Evolutionary conservation across 257 asterid species (phyloP), one percentile per base, ranked within the genome.

Genomic region (Leptodermis oblonga): DNA sequence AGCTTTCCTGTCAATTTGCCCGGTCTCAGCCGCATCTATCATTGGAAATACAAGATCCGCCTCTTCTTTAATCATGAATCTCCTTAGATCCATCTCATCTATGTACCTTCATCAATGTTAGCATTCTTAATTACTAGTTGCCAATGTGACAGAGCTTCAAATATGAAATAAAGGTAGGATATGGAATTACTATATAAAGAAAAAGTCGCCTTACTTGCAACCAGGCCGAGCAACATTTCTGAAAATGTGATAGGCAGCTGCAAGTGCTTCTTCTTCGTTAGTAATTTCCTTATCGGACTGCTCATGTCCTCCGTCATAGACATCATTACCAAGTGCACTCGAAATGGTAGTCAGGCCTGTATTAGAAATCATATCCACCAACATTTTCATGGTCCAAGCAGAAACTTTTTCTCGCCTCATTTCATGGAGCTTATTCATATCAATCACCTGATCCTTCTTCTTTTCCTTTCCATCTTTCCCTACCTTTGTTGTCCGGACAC

Each of bases 371-470:
- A 76, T 83, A 66, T 89, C 96, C 37, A 89, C 85, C 46, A 89
- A 77, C 95, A 76, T 88, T 68, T 89, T 89, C 92, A 92, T 85
- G n/a, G 98, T 92, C 95, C 94, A 89, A 22, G 98, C 89, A 6
- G 96, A 81, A 69, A 92, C 96, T 81, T 92, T 92, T 36, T 84
- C 96, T 60, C 81, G 88, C 79, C 86, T 92, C 96, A 92, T 89
- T 71, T 70, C 82, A 68, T 89, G 92, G 41, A 89, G 88, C 72
- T 85, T 85, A 68, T 77, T 84, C 49, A 92, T 80, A 78, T 92
- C 92, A 25, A 87, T 80, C 33, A 74, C 81, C 59, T 73, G 74
- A 59, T 81, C 82, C 72, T 63, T 77, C 79, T 86, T 78, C 83
- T 83, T 81, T 65, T 77, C 83, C 71, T 81, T 82, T n/a, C 90